Evolutionary conservation across 441 rosid species (phyloP), one percentile per base, ranked within the genome.

Genomic region (Iberis amara): DNA sequence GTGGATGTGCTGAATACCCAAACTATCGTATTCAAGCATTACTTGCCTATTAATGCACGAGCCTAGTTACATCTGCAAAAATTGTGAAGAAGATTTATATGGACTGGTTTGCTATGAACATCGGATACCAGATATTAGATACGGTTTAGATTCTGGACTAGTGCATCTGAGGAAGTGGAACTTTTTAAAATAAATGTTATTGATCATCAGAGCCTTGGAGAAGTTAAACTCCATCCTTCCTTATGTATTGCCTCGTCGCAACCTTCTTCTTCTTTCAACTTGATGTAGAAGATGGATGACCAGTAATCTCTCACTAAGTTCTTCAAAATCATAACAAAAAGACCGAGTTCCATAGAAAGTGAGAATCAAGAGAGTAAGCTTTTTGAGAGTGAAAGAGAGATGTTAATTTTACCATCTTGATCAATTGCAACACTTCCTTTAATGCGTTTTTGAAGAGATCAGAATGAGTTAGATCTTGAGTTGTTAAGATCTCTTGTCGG

Each of bases 261-360:
- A 44, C 72, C 55, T 31, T 73, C 80, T 57, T 82, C 92, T 61
- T 86, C 92, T 69, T 79, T 91, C 69, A 87, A 79, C 78, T 85
- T 85, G 67, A 85, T 68, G 78, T 76, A 91, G 73, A 63, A 87
- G 68, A 75, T 76, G 8, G 96, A 91, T 56, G 95, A 80, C 95
- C 92, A 87, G 72, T 79, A 90, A 71, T 87, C 98, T 75, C 70
- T 85, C 31, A 65, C 80, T 72, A 90, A 73, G 69, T 83, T 87
- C 95, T 90, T 61, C 67, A 62, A 4, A 9, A 50, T 11, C 60
- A 65, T 52, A 6, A 6, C 8, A 54, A 62, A 39, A 38, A 11
- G 3, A 50, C 3, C 14, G 0, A 62, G 3, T 28, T 3, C 7
- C 2, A 8, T 3, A 3, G 24, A 14, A 6, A 15, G 40, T 14